Evolutionary conservation across 2,329 filamentous ascomycete genomes (phyloP), one percentile per base, ranked within the genome.

Genomic region (Talaromyces sp.): DNA sequence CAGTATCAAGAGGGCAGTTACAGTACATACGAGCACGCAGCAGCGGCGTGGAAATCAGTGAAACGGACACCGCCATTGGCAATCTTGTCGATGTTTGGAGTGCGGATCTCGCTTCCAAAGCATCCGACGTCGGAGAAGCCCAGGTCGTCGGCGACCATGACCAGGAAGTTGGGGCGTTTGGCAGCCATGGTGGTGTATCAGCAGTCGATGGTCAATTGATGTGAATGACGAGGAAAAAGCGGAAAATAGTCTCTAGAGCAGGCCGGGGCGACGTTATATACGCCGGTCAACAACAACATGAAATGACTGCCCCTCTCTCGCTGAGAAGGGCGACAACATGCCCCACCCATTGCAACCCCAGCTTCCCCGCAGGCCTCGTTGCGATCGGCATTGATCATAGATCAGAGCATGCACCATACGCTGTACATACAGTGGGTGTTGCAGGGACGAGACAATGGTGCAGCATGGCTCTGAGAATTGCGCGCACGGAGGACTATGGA

Each of bases 41-140:
- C 82, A 0, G 86, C 85, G 1, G 85, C 82, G 66, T 88, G 85
- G 70, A 86, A 88, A 65, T 87, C 83, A 0, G 84, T 87, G 66
- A 87, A 85, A 5, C 84, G 81, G 21, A 88, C 71, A 31, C 84
- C 80, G 58, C 79, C 72, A 71, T 77, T 72, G 2, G 81, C 78
- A 3, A 84, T 70, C 41, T 79, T 80, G 70, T 86, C 81, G 41
- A 87, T 75, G 65, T 84, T 81, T 0, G 84, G 84, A 0, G 84
- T 87, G 38, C 79, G 77, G 65, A 87, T 86, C 70, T 87, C 83
- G 63, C 81, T 79, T 50, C 85, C 84, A 65, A 84, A 87, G 66
- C 80, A 81, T 54, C 80, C 80, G 21, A 84, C 76, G 65, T 87
- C 84, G 52, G 81, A 81, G 75, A 84, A 85, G n/a, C 83, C 83